Conservation (phyloP, 2,329 filamentous ascomycete species). For the Diplodia corticola region DNA sequence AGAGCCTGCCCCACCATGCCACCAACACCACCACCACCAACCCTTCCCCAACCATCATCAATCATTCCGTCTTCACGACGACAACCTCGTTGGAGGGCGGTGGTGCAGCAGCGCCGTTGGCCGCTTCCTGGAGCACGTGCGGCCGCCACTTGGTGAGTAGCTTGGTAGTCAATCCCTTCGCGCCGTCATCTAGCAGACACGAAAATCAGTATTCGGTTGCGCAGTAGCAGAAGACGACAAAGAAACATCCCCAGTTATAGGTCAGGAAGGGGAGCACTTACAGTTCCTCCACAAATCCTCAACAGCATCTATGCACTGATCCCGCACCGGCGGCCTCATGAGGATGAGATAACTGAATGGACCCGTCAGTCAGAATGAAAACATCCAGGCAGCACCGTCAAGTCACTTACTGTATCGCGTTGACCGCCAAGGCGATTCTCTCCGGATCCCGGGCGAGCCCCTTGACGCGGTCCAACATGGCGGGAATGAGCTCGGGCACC, state of each 20-base stretch:
- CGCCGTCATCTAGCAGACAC: constrained; percentile 42
- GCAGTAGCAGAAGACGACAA: too few relatives aligned
- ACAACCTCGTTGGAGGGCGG: not conserved
- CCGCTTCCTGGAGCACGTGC: constrained; percentile 40
- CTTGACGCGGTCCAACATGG: constrained; percentile 71
- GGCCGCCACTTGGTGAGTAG: constrained; percentile 59
- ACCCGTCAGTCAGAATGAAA: not conserved
- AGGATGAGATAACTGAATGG: constrained; percentile 53
- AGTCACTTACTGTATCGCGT: constrained; percentile 54
- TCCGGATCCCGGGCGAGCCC: constrained; percentile 65
- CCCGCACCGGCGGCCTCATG: constrained; percentile 60
- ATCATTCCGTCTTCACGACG: constrained; percentile 14
- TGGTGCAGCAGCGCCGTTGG: constrained; percentile 20
- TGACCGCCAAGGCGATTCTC: constrained; percentile 59
- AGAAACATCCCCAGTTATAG: too few relatives aligned
- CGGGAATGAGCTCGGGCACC: constrained; percentile 73
- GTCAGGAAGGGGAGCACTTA: constrained; percentile 33
- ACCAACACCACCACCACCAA: not conserved
- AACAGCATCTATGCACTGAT: constrained; percentile 58
- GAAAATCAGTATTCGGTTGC: not conserved
- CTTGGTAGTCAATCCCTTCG: constrained; percentile 52
- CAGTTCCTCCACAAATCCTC: constrained; percentile 60
- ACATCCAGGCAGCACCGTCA: constrained; percentile 25
- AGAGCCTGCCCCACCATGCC: not conserved
- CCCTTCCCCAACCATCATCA: too few relatives aligned